Base-by-base conservation (phyloP, 805 yeast genomes). In the Starmerella geochares region DNA sequence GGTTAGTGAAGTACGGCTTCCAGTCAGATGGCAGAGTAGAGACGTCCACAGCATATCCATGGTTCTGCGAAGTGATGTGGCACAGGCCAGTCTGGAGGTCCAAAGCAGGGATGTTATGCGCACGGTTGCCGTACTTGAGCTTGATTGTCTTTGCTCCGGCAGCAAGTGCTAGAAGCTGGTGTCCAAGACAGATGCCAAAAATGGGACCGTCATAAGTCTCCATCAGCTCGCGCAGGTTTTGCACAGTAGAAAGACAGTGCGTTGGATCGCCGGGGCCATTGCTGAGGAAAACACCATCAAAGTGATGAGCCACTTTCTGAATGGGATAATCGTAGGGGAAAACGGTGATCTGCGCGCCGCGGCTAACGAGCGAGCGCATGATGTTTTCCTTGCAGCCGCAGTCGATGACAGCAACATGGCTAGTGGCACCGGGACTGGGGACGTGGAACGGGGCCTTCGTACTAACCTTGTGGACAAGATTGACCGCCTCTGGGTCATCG, bases 181-280 rank as follows among this genome's bases (percentile, higher is more conserved):
- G 98, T 68, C 98, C 98, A 58, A 92, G 74, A 78, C 98, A 92
- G 66, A 92, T 92, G 78, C 98, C 98, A 62, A 92, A 92, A 50
- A 92, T 76, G 48, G 98, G 98, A 39, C 92, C 81, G 67, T 78
- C 80, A 46, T 78, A 83, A 32, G 76, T 74, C 39, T 73, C 72
- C 51, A 90, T 65, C 31, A 77, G 83, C 38, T 66, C 67, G 35
- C 73, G 59, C 62, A 92, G 28, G 29, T 37, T 71, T 59, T 76
- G 79, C 36, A 69, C 73, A 31, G 83, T 83, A 53, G 86, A 77
- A 19, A 73, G 76, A 40, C 78, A 67, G 79, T 92, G 75, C 51
- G 84, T 86, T 39, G 99, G 99, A 71, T 92, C 97, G 78, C 99
- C 99, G 25, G 99, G 99, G 73, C 99, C 99, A 69, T 92, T 92